Conservation (phyloP, 2,329 filamentous ascomycete genomes). For the Colletotrichum incanum region DNA sequence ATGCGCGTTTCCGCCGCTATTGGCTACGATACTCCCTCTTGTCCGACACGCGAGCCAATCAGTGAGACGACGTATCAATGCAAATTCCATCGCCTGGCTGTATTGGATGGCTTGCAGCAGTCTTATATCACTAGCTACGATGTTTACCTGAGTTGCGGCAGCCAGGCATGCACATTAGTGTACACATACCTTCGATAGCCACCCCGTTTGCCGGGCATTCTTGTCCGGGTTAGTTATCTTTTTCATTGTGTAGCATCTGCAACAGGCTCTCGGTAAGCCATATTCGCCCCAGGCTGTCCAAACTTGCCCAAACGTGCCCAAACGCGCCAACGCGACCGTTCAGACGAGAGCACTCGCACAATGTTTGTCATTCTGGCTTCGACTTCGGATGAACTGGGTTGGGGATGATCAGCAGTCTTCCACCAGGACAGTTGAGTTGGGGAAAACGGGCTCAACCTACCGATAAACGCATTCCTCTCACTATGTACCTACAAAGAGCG, state of each 20-base stretch:
- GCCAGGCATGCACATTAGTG: not conserved
- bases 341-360: not conserved
- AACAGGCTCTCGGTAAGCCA: not conserved
- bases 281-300: not conserved
- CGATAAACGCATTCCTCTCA: not conserved
- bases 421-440: not conserved
- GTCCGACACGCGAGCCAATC: not conserved
- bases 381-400: slow-evolving; percentile 11
- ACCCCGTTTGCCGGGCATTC: not conserved
- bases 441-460: not conserved
- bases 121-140: not conserved
- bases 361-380: not conserved
- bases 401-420: not conserved
- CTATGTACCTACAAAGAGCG: not conserved
- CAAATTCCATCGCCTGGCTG: not conserved
- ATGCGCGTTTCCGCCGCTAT: slow-evolving; percentile 19
- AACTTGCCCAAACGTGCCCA: not conserved
- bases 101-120: slow-evolving; percentile 15
- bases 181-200: not conserved
- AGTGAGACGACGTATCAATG: not conserved
- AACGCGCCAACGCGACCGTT: not conserved
- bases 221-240: not conserved
- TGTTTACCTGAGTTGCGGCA: not conserved
- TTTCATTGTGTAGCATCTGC: not conserved
- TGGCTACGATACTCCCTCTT: slow-evolving; percentile 3